Base-by-base conservation (phyloP, 140 eudicot species). In the Bidens hawaiensis region DNA sequence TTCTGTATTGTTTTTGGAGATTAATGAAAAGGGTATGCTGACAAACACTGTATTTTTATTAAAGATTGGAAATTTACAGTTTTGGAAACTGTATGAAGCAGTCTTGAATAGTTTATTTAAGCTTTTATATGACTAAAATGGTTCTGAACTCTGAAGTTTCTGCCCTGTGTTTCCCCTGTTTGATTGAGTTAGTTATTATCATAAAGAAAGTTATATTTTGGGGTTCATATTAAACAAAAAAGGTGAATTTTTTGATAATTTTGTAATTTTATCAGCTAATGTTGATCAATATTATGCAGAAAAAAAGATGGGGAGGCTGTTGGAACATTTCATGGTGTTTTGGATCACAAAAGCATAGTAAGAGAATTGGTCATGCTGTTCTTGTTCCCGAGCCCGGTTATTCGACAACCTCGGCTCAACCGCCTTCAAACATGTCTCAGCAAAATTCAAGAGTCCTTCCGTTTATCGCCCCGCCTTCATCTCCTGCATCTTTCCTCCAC, bases 271-370 rank as follows among this genome's bases (percentile, higher is more conserved):
- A n/a, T n/a, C n/a, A n/a, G n/a, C 54, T 60, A n/a, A 18, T 2
- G 5, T 64, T 55, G 53, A 45, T 52, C 48, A 28, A 22, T 73
- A 27, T 49, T 50, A 7, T 75, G 71, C 94, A 90, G 97, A 90
- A 90, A 76, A 56, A 82, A 67, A 80, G 91, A 65, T 91, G 96
- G 96, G 79, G 73, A 70, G 74, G 91, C 72, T 82, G 91, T 68
- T 91, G 86, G 95, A 87, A 91, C 75, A 62, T 80, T 40, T 82
- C 83, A 27, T 85, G 82, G 76, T 85, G 98, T 76, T 91, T 91
- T 27, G 79, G 96, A 57, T 85, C 93, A 31, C 80, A 68, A 42
- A 85, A 78, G 19, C 85, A 70, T 26, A 88, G 77, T 73, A 84
- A 88, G 27, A 67, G 87, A 36, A 80, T 88, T 18, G 89, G 93